Evolutionary conservation across 805 yeast genomes (phyloP), one percentile per base, ranked within the genome.

Genomic region (Trichomonascus vanleenenianus): DNA sequence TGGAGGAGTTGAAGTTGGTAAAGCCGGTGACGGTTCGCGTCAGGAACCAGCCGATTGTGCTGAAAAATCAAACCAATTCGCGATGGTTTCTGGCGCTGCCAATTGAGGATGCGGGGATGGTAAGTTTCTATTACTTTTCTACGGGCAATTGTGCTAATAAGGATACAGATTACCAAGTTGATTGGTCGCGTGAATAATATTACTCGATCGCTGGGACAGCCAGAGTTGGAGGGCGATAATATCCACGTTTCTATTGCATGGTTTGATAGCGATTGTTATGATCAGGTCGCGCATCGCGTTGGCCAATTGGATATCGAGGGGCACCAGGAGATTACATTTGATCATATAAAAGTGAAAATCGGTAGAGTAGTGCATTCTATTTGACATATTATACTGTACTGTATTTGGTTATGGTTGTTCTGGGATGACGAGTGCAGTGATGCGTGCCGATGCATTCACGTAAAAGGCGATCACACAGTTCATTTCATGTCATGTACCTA

Each of bases 231-330:
- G 9, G 25, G 20, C 4, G 19, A 16, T 14, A 31, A 36, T 31
- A 10, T n/a, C 22, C 55, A 51, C 42, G 41, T 50, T 15, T 51
- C 55, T 2, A 45, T 51, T 2, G 55, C 46, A 3, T 51, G 53
- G 51, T 40, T 51, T 18, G 34, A 43, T 15, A 38, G 16, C 37
- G 39, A 31, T 16, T 6, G 33, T 43, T 14, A 43, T 16, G 19
- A 40, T 22, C 27, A 22, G 27, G 27, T 22, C 27, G 8, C 8
- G 27, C 7, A 22, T 8, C 27, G 27, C 27, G 27, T 22, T 8
- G 8, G 41, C 39, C 12, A 14, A 12, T 33, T 33, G 22, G 9
- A 14, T 15, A 43, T 25, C 41, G 20, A 16, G 15, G 15, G 15
- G 30, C 1, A 18, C 25, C 16, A 19, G 9, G 18, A 11, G 8